Evolutionary conservation across 495 filamentous ascomycete genomes (phyloP), one percentile per base, ranked within the genome.

Genomic region (Choiromyces venosus): DNA sequence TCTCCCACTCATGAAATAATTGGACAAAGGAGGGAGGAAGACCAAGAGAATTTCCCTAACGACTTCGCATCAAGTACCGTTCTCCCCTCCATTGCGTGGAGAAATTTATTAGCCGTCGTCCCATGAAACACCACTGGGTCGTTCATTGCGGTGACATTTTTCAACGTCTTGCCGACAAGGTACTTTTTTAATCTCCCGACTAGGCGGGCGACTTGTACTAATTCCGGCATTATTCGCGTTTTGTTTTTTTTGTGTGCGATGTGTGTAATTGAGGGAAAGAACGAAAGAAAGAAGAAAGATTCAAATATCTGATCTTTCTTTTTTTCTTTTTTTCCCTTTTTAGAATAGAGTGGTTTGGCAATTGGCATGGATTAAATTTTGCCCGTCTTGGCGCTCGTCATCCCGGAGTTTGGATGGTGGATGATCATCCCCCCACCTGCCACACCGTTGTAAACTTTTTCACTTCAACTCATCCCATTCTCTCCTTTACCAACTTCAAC

Each of bases 11-110:
- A 16, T 16, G 16, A n/a, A n/a, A 16, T 61, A 61, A 16, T 16
- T 16, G 46, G n/a, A 61, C n/a, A 67, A 37, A 16, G 16, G 35
- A 16, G 19, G 33, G 16, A 67, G n/a, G n/a, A n/a, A 37, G 74
- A 87, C 91, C 95, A 99, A 81, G 98, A 97, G 80, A 97, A 97
- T 87, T 98, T 99, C 29, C 94, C 94, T 81, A 97, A 94, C 73
- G 91, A 92, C 0, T 89, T 89, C 4, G 92, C 72, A 52, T 44
- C 75, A 68, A 71, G 56, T 1, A 85, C 84, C 74, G 89, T 93
- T 82, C 92, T 94, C 4, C 92, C 93, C 12, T 86, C 86, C 81
- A 97, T 83, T 4, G 90, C 89, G 46, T 87, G 85, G 70, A 91
- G 84, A 78, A 99, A 91, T 46, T 89, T 89, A 0, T 86, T 79